Base-by-base conservation (phyloP, 441 rosid genomes). In the Bruguiera hainesii region DNA sequence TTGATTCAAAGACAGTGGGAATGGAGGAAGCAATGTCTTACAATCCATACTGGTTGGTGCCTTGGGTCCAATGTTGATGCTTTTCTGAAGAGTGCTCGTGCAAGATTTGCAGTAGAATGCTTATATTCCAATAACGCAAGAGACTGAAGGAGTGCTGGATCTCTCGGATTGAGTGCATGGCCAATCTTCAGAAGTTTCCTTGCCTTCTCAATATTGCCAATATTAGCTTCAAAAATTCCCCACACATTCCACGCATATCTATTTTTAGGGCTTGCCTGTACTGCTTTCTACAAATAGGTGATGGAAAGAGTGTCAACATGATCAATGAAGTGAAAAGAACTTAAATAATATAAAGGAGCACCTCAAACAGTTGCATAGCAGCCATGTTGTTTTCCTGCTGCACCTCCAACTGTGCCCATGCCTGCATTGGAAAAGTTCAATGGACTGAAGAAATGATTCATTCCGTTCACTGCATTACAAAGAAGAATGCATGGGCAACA, bases 21-120 rank as follows among this genome's bases (percentile, higher is more conserved):
- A 46, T 11, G 31, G 0, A 51, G 75, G 64, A 57, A 37, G 61
- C 23, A 56, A 51, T 60, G 52, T 58, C 98, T 94, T 87, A 94
- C 98, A 65, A 94, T 80, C 99, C 99, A 94, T 63, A 94, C 90
- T 56, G 97, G 94, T 76, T 94, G 97, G 74, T 89, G 98, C 74
- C 74, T 78, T 49, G 96, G 90, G 77, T 91, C 96, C 65, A 94
- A 74, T 75, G 84, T 89, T 57, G 92, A 83, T 67, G 99, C 99
- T 80, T 72, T 83, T 73, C 88, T 83, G 66, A 94, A 88, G 68
- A 91, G 68, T 29, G 77, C 83, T 50, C 98, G 83, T 4, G 99
- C 87, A 76, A 80, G 75, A 71, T 88, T 91, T 65, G 96, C 88
- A 57, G 96, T 77, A 21, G 94, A 81, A 78, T 91, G 83, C 72